These are phyloP conservation scores for Aleurites moluccanus DNA, from an alignment of 441 rosid species.

Conservation along the genomic window DNA sequence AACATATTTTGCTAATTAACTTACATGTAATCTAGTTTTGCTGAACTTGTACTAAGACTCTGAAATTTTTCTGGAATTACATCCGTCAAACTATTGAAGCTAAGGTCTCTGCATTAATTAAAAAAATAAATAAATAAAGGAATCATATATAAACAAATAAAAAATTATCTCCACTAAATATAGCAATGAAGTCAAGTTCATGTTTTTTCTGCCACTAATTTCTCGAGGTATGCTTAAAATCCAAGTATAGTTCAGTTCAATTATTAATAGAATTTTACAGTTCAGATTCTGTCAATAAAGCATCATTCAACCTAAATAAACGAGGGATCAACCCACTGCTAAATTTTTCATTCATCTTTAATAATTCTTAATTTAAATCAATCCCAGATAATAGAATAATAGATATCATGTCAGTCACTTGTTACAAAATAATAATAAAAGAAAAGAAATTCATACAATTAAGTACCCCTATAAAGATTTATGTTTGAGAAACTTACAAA, in stretches of 20 bases:
- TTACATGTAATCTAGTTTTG: conserved; percentile 41
- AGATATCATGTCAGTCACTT: background rate
- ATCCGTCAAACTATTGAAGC: conserved; percentile 70
- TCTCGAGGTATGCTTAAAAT: background rate
- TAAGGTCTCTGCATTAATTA: conserved; percentile 57
- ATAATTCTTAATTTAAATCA: too few relatives aligned
- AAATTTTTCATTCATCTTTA: too few relatives aligned
- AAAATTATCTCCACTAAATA: background rate
- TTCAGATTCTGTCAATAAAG: too few relatives aligned
- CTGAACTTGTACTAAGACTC: conserved; percentile 6
- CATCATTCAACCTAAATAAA: too few relatives aligned
- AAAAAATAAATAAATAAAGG: background rate
- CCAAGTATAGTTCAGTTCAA: too few relatives aligned
- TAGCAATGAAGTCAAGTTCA: background rate
- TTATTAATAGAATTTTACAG: too few relatives aligned
- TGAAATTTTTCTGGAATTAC: conserved; percentile 37
- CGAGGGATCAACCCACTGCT: too few relatives aligned
- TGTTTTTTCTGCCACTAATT: background rate
- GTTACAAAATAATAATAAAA: background rate
- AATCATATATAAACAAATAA: background rate
- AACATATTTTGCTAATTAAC: conserved; percentile 9
- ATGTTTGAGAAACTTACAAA: conserved; percentile 51
- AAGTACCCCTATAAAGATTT: background rate
- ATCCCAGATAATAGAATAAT: too few relatives aligned
- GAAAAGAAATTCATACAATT: background rate